phyloP scores from a whole-genome alignment of 805 yeast genomes.

The Ogataea nonfermentans region DNA sequence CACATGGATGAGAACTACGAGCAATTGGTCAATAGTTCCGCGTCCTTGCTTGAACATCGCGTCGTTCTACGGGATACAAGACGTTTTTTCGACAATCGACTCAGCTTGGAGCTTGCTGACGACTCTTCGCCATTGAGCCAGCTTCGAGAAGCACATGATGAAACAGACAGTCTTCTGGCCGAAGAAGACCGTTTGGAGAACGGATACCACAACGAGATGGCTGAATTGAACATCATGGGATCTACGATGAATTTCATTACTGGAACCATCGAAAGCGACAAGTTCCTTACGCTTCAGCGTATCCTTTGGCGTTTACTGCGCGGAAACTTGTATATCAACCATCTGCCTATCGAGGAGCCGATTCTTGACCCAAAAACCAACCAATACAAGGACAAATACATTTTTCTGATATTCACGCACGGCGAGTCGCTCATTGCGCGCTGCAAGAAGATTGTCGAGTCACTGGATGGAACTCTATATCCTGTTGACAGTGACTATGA shows the following conservation, averaged over 20 bases:
- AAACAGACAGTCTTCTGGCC: conserved; percentile 24
- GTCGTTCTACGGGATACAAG: conserved; percentile 45
- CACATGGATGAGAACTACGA: conserved; percentile 72
- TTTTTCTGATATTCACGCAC: conserved; percentile 88
- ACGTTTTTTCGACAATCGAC: conserved; percentile 34
- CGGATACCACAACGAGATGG: conserved; percentile 26
- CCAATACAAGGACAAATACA: conserved; percentile 62
- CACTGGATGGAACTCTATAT: conserved; percentile 79
- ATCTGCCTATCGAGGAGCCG: conserved; percentile 68
- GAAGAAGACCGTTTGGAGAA: conserved; percentile 25
- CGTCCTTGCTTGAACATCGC: conserved; percentile 66
- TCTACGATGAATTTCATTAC: conserved; percentile 53
- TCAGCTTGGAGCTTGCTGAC: conserved; percentile 32
- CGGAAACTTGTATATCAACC: conserved; percentile 83
- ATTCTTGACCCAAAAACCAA: conserved; percentile 58
- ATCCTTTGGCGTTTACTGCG: conserved; percentile 90
- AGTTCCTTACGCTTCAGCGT: conserved; percentile 69
- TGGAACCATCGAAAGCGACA: conserved; percentile 76
- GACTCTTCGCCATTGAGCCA: conserved; percentile 27
- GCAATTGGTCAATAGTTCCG: conserved; percentile 54
- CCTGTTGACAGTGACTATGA: conserved; percentile 47
- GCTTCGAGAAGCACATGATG: conserved; percentile 29
- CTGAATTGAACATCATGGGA: conserved; percentile 35
- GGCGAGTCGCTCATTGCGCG: conserved; percentile 70
- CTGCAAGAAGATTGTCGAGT: conserved; percentile 78